phyloP scores from a whole-genome alignment of 371 early-diverging fungal species.

The Apophysomyces ossiformis region DNA sequence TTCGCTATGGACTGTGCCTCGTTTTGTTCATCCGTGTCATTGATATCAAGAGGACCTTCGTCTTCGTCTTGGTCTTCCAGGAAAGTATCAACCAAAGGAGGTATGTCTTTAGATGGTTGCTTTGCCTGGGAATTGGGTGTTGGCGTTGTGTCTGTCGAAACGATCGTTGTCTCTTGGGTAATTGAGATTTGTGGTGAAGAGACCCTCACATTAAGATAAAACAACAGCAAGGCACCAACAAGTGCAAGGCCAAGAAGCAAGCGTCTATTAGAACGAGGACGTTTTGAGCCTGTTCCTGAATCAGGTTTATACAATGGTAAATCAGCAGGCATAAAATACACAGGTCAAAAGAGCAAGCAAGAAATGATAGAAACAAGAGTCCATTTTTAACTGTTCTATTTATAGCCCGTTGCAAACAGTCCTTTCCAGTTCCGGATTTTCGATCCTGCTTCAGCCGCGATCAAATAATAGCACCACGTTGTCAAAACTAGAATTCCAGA shows the following conservation, averaged over 20 bases:
- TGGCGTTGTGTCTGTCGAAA: background rate
- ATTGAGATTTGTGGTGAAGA: conserved; percentile 7
- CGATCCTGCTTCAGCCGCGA: too few relatives aligned
- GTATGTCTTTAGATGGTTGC: background rate
- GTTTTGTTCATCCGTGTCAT: background rate
- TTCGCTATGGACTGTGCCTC: background rate
- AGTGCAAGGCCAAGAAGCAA: conserved; percentile 18
- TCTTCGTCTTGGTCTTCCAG: background rate
- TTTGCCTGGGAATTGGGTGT: background rate
- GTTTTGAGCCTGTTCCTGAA: conserved; percentile 13
- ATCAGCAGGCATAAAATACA: conserved; percentile 24
- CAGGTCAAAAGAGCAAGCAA: background rate
- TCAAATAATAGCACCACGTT: too few relatives aligned
- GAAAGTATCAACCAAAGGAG: background rate
- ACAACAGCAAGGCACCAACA: conserved; percentile 15
- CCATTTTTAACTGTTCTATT: too few relatives aligned
- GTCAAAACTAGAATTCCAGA: too few relatives aligned
- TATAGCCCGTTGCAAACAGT: too few relatives aligned
- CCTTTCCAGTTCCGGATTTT: too few relatives aligned
- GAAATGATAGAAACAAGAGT: too few relatives aligned
- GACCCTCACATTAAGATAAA: conserved; percentile 19
- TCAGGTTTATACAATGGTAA: conserved; percentile 30
- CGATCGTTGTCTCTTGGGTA: background rate
- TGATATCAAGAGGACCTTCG: background rate
- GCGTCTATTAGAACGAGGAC: conserved; percentile 24